Evolutionary conservation across 2,329 filamentous ascomycete genomes (phyloP).

Genomic region (Akanthomyces dipterigenus): DNA sequence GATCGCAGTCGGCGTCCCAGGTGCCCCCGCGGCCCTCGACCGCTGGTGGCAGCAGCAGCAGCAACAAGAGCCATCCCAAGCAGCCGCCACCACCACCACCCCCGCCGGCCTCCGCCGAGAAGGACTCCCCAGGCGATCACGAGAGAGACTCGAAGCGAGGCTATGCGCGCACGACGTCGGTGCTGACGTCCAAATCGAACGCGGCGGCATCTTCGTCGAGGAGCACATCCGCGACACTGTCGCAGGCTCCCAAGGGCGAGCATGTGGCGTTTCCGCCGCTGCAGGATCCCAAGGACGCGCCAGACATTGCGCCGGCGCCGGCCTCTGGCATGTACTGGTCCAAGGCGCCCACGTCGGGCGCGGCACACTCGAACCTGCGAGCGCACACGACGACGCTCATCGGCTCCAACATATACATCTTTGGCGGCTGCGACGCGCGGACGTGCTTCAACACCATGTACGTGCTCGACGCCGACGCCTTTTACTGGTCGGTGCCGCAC

Average conservation of each 20-base stretch:
- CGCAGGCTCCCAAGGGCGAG: slow-evolving; percentile 29
- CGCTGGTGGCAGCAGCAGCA: slow-evolving; percentile 20
- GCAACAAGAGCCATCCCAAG: not conserved
- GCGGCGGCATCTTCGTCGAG: slow-evolving; percentile 14
- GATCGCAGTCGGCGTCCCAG: slow-evolving; percentile 44
- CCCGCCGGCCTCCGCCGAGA: not conserved
- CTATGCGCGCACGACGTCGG: slow-evolving; percentile 5
- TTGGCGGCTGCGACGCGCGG: slow-evolving; percentile 60
- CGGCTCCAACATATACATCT: slow-evolving; percentile 61
- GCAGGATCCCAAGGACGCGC: slow-evolving; percentile 47
- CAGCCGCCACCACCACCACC: slow-evolving; percentile 21
- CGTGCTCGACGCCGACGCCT: slow-evolving; percentile 62
- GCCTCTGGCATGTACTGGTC: slow-evolving; percentile 71
- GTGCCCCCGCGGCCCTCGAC: slow-evolving; percentile 23
- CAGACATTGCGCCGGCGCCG: slow-evolving; percentile 55
- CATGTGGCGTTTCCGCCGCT: slow-evolving; percentile 50
- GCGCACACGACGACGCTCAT: slow-evolving; percentile 62
- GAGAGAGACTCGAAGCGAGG: slow-evolving; percentile 16
- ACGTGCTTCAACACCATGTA: slow-evolving; percentile 65
- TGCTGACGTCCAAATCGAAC: slow-evolving; percentile 18
- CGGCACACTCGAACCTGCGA: slow-evolving; percentile 52
- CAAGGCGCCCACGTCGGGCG: slow-evolving; percentile 55
- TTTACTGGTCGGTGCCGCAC: slow-evolving; percentile 61
- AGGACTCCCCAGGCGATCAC: slow-evolving; percentile 18
- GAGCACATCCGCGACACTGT: slow-evolving; percentile 14